Evolutionary conservation across 192 early-diverging fungal genomes (phyloP), one percentile per base, ranked within the genome.

Genomic region (Coemansia sp.): DNA sequence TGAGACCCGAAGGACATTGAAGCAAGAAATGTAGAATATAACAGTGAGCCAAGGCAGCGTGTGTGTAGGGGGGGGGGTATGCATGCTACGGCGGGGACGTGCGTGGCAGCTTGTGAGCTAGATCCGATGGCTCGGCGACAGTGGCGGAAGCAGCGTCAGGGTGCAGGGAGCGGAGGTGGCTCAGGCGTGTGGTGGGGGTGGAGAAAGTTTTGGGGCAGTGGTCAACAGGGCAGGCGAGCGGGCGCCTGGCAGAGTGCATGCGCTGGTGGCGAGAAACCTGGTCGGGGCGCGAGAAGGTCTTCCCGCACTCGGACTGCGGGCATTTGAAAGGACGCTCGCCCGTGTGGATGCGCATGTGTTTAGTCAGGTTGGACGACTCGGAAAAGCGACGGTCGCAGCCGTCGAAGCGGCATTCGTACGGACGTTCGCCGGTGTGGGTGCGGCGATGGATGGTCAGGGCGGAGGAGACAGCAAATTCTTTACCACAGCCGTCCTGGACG

Each of bases 321-420:
- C 90, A 92, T 27, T 79, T 66, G 79, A 89, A 90, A 0, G 89
- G 90, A 52, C 85, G 82, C 67, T 90, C 90, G 41, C 90, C 90
- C 0, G 87, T 92, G 68, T 92, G 89, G 8, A 87, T 89, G 25
- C 88, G 85, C 69, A 87, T 81, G 70, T 92, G 90, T 47, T 89
- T 89, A 48, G 84, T 83, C 60, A 91, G 82, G 57, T 91, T 89
- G 55, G 79, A 82, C 48, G 79, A 82, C 68, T 82, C 79, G 63
- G 79, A 74, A 60, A 82, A 82, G 31, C 79, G 65, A 23, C 64
- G 59, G 16, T 56, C 59, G 70, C 79, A 82, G 49, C 79, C 74
- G 30, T 51, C 65, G 47, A 70, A 70, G 34, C 67, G 69, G 58
- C 90, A 91, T 65, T 78, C 76, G 66, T 87, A 91, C 19, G 90